Evolutionary conservation across 306 rosid species (phyloP), one percentile per base, ranked within the genome.

Genomic region (Dryas alaskensis): DNA sequence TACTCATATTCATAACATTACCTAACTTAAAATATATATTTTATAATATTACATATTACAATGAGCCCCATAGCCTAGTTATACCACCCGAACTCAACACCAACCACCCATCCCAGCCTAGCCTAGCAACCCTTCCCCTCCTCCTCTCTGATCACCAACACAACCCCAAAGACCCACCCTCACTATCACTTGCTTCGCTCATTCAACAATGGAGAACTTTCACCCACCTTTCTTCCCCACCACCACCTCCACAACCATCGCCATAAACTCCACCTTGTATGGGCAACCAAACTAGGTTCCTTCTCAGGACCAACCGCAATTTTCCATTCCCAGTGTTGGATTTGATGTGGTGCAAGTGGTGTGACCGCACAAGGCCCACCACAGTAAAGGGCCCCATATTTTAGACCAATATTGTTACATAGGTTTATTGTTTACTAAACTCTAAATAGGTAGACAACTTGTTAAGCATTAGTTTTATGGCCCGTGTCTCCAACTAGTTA

Each of bases 1-100:
- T 73, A 79, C 78, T 73, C 82, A 65, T 63, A 79, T 73, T 10
- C 82, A 74, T 72, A 79, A 79, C 82, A 73, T 79, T 73, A 60
- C 70, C 54, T 61, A 19, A 40, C 7, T 39, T 19, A n/a, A 67
- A 72, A 73, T 7, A 39, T n/a, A 14, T 31, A 60, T 10, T 27
- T 8, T 39, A 37, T 3, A 40, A 62, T 39, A 4, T 10, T n/a
- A 1, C n/a, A 25, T 9, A 27, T 8, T 19, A 63, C 50, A 62
- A 51, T 4, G 2, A 14, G 13, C 43, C 49, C 37, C 50, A 51
- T 5, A 0, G 59, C 12, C n/a, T 77, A 65, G 52, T 48, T 52
- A 73, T 55, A 79, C 37, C 50, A 39, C 46, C 46, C 52, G 40
- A 52, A 25, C 6, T 16, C 60, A 19, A 49, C 16, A 39, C 60